Evolutionary conservation across 371 early-diverging fungal genomes (phyloP), one percentile per base, ranked within the genome.

Genomic region (Enterospora canceri): DNA sequence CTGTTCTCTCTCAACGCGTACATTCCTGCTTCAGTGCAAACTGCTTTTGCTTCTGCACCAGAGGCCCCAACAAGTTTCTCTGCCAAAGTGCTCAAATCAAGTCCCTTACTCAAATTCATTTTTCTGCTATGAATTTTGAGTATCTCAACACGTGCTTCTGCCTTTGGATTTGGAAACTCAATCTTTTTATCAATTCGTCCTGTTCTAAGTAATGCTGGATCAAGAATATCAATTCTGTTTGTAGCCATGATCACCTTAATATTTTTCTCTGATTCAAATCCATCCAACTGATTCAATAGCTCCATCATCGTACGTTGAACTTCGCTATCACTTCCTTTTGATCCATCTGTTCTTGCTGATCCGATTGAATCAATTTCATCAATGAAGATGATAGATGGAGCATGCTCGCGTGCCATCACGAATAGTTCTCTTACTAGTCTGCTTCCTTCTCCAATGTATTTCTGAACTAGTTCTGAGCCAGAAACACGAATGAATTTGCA

Each of bases 191-290:
- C 99, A 72, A 98, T 91, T 72, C 99, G 88, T 57, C 94, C 94
- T 1, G 99, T 91, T 69, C 97, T 86, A 62, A 96, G 83, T 69
- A 96, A 83, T 23, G 97, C 97, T 33, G 92, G 86, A 80, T 96
- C 97, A 54, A 96, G 82, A 71, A 92, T 94, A 79, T 96, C 95
- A 67, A 94, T 93, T 72, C 97, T 87, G 83, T 96, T 96, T 31
- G 99, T 98, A n/a, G 99, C 99, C 97, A 97, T 97, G 71, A 98
- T 91, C 2, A 96, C 89, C 82, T 96, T 98, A 82, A 96, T 94
- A 82, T 90, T 93, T 78, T 92, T 90, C 66, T 91, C 87, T 1
- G 94, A 88, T 78, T 97, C 99, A 73, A 98, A 98, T 58, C 99
- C 99, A 73, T 98, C 99, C 65, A 97, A 83, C 83, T 90, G 90